phyloP scores from a whole-genome alignment of 1,284 basidiomycete species.

The Tylopilus orsonianus region DNA sequence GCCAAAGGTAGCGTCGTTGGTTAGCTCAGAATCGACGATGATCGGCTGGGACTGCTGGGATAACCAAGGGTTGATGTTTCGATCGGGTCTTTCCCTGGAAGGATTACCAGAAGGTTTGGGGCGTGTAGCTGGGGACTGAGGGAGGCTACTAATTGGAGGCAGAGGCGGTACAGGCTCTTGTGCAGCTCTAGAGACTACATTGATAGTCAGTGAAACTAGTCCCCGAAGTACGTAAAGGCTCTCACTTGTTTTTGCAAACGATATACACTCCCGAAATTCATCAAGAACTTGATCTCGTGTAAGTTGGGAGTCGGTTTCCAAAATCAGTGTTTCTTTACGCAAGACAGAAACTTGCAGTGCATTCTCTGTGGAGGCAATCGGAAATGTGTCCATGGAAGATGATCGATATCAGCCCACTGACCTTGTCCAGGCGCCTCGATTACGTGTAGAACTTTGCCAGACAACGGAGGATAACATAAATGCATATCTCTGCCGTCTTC shows the following conservation, averaged over 20 bases:
- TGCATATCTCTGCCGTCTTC: conserved; percentile 81
- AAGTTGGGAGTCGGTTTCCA: conserved; percentile 65
- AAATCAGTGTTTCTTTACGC: conserved; percentile 81
- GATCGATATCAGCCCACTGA: conserved; percentile 34
- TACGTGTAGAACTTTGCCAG: conserved; percentile 89
- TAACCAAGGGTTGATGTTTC: conserved; percentile 22
- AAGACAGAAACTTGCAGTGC: conserved; percentile 81
- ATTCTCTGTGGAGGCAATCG: conserved; percentile 49
- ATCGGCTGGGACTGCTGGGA: conserved; percentile 3
- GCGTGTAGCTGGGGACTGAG: conserved; percentile 10
- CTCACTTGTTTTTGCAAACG: conserved; percentile 75
- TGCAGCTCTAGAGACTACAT: conserved; percentile 54
- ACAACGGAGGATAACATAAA: conserved; percentile 92
- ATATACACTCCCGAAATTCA: conserved; percentile 84
- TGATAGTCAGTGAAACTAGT: conserved; percentile 3
- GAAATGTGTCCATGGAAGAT: conserved; percentile 5
- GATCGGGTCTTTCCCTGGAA: conserved; percentile 25
- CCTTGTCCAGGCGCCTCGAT: conserved; percentile 61
- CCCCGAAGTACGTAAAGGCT: conserved; percentile 12
- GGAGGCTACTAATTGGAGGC: conserved; percentile 38
- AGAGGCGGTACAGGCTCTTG: conserved; percentile 62
- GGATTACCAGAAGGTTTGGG: background rate
- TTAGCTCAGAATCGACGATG: background rate
- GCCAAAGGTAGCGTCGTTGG: background rate
- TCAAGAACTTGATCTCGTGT: conserved; percentile 66